phyloP scores from a whole-genome alignment of 2,329 filamentous ascomycete species.

The Sporothrix pseudoabietina region DNA sequence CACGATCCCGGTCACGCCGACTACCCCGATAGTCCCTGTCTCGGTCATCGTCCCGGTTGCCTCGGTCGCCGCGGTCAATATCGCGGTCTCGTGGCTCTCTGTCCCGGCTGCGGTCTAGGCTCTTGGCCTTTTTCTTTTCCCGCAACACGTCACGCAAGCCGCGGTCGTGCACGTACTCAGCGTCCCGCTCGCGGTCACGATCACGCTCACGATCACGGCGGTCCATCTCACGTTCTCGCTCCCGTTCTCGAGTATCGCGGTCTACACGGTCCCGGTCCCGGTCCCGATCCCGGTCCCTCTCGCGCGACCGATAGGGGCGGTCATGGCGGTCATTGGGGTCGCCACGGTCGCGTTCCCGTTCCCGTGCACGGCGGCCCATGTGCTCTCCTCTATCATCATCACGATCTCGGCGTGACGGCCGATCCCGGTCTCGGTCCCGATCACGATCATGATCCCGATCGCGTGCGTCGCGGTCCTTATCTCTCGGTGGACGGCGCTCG shows the following conservation, averaged over 20 bases:
- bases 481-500: conserved; percentile 5
- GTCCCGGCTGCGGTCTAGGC: conserved; percentile 34
- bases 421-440: conserved; percentile 8
- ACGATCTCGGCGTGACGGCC: conserved; percentile 28
- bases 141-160: conserved; percentile 41
- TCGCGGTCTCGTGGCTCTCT: conserved; percentile 34
- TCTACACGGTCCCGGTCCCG: conserved; percentile 42
- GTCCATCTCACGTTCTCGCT: conserved; percentile 37
- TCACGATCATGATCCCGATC: conserved; percentile 23
- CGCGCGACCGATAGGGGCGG: not conserved
- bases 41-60: conserved; percentile 30
- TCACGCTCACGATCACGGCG: conserved; percentile 40
- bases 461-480: conserved; percentile 38
- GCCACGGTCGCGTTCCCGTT: conserved; percentile 37
- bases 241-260: conserved; percentile 32
- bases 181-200: conserved; percentile 38
- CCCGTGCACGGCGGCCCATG: conserved; percentile 39
- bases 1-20: conserved; percentile 35
- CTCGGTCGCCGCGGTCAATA: conserved; percentile 26
- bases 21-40: conserved; percentile 30
- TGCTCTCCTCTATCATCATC: conserved; percentile 31
- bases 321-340: not conserved
- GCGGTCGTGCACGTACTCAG: conserved; percentile 23
- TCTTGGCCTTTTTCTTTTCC: conserved; percentile 38
- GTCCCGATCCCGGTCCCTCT: conserved; percentile 28